Evolutionary conservation across 768 basidiomycete genomes (phyloP).

Genomic region (Podaxis rugospora): DNA sequence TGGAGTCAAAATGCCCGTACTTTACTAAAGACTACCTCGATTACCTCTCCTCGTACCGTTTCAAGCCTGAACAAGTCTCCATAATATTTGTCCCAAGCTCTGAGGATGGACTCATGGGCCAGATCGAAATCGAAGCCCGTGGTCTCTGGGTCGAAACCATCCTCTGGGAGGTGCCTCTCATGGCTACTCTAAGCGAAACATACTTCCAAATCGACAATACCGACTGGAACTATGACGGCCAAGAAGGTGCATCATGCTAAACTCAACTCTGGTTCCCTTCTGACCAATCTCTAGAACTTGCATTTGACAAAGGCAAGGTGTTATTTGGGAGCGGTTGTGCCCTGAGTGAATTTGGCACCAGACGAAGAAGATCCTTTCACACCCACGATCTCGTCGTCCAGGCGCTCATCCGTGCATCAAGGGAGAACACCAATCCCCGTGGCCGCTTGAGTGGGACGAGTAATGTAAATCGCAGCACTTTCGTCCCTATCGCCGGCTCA

Average conservation of each 20-base stretch:
- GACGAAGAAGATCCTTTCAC: slow-evolving; percentile 69
- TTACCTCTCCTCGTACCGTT: slow-evolving; percentile 67
- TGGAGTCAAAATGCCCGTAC: slow-evolving; percentile 67
- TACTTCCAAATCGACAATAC: slow-evolving; percentile 74
- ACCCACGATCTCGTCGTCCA: slow-evolving; percentile 76
- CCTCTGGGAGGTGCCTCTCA: slow-evolving; percentile 93
- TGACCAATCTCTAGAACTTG: slow-evolving; percentile 44
- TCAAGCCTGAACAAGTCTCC: slow-evolving; percentile 69
- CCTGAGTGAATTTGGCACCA: slow-evolving; percentile 87
- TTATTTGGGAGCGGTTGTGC: slow-evolving; percentile 61
- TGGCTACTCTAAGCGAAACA: slow-evolving; percentile 87
- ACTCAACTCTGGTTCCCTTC: neutral
- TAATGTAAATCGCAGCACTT: slow-evolving; percentile 55
- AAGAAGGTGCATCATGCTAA: slow-evolving; percentile 48
- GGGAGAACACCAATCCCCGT: slow-evolving; percentile 21
- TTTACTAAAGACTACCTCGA: slow-evolving; percentile 69
- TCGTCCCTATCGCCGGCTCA: neutral
- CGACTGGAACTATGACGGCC: slow-evolving; percentile 85
- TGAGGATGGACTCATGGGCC: slow-evolving; percentile 47
- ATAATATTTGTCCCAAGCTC: slow-evolving; percentile 59
- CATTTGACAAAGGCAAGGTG: slow-evolving; percentile 64
- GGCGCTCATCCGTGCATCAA: slow-evolving; percentile 61
- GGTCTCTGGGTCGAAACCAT: slow-evolving; percentile 85
- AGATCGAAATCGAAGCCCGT: slow-evolving; percentile 63
- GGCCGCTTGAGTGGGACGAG: slow-evolving; percentile 81